Evolutionary conservation across 176 grass and related monocot species (phyloP), one percentile per base, ranked within the genome.

Genomic region (Triticum turgidum): DNA sequence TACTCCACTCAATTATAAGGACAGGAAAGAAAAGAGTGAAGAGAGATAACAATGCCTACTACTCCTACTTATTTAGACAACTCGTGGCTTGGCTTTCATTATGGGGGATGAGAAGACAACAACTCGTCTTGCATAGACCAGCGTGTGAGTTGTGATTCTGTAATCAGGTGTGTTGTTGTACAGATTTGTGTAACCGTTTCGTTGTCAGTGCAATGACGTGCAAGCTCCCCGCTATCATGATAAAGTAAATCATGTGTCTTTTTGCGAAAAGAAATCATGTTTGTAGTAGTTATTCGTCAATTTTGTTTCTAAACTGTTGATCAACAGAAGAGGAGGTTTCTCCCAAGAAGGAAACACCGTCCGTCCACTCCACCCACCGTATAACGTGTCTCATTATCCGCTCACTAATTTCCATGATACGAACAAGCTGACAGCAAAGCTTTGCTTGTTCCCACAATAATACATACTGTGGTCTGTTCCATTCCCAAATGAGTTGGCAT

Each of bases 401-500:
- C 61, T 71, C 38, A 71, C 82, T 1, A 18, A 35, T 17, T 27
- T 45, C 7, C 17, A 67, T 69, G 32, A 76, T 35, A 39, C 11
- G 34, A 20, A 67, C 78, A 75, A 65, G 33, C 61, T 76, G 69
- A 76, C 77, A 76, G 61, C 77, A 39, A 80, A 84, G 22, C 42
- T 65, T 54, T 58, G 35, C 45, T 47, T 54, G 47, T 68, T 80
- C 30, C 54, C 24, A 68, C 79, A 85, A 85, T 81, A 66, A 44
- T 76, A 44, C 41, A 44, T 76, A 44, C 41, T 5, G 24, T 80
- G 56, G 5, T 54, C 41, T 73, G 76, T 67, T 73, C 87, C 82
- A 65, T 44, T 80, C 29, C 69, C 68, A 75, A 25, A 59, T 76
- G 69, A 80, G 77, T 68, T 89, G 87, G 77, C 68, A 56, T 3